Percentiles rank a stretch among this genome's conserved stretches.
These are phyloP conservation scores for Stagonosporopsis rhizophila DNA, from an alignment of 2,329 filamentous ascomycete genomes.

Conservation along the genomic window DNA sequence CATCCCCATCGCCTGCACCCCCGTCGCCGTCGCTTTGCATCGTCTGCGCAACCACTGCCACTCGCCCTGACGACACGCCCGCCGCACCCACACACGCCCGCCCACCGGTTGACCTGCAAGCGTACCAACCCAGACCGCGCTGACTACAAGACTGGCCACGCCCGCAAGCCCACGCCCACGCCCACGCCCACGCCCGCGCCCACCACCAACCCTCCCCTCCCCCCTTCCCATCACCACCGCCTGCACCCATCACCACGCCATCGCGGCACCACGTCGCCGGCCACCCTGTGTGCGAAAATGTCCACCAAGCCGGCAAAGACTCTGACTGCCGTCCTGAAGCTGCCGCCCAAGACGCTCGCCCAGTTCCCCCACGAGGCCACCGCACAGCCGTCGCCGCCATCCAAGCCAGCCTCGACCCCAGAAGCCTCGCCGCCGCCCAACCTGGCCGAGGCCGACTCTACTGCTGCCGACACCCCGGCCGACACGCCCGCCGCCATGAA, in stretches of 20 bases:
- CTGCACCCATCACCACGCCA: conserved; percentile 24
- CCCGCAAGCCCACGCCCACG: neutral
- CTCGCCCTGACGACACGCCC: conserved; percentile 1
- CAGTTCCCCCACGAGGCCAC: conserved; percentile 40
- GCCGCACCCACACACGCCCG: conserved; percentile 7
- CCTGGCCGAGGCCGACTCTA: conserved; percentile 47
- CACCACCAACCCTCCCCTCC: conserved; percentile 10
- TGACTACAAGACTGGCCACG: conserved; percentile 15
- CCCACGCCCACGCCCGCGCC: neutral
- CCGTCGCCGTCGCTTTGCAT: conserved; percentile 9
- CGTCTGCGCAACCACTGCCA: conserved; percentile 14
- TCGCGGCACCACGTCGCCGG: conserved; percentile 32
- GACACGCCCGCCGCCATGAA: conserved; percentile 50
- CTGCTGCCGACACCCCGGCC: conserved; percentile 50
- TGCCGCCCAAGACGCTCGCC: conserved; percentile 39
- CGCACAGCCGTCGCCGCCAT: conserved; percentile 30
- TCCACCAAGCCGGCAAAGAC: conserved; percentile 44
- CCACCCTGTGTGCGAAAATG: conserved; percentile 39
- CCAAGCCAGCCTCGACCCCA: conserved; percentile 50
- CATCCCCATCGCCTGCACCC: conserved; percentile 11
- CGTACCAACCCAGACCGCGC: conserved; percentile 21
- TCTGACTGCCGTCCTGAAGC: conserved; percentile 43
- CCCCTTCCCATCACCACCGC: conserved; percentile 16
- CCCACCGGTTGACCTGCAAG: conserved; percentile 5
- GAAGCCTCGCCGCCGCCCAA: conserved; percentile 43